Base-by-base conservation (phyloP, 2,329 filamentous ascomycete species). In the Neoarthrinium moseri region DNA sequence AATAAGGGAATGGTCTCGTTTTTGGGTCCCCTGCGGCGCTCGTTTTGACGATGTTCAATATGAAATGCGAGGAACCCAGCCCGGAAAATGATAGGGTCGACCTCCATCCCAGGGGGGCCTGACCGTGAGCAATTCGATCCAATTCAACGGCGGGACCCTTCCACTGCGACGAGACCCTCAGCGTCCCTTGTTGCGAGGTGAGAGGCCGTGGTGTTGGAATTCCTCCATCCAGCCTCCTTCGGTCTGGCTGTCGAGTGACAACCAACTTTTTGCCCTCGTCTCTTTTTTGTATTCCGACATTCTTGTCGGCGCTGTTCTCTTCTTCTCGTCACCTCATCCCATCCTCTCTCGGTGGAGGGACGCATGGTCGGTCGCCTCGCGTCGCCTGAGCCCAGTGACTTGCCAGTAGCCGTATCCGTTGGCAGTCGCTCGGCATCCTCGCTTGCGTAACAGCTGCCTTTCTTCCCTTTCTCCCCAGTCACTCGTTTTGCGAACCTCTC, bases 1-100 rank as follows among this genome's bases (percentile, higher is more conserved):
- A 24, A 44, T 35, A 18, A 36, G 32, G 41, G 23, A 17, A 44
- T 35, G 22, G 29, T 27, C 22, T 32, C 30, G 22, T 27, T 44
- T 30, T 44, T 44, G 41, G 40, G 27, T 29, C 40, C 33, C 30
- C 22, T 30, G 40, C 13, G 40, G 30, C 32, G 41, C 23, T 44
- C 41, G 41, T 35, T 36, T 36, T 30, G 23, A 32, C 26, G 20
- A 35, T 44, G 37, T 35, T 22, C 22, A 43, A 17, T 11, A 24
- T 7, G 40, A 33, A n/a, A n/a, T 20, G 40, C 40, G 27, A 30
- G 24, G n/a, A 8, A 8, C 26, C n/a, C 17, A 34, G 27, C 40
- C 40, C 8, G 27, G 26, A 33, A 34, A 29, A 44, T 22, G 32
- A 36, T 35, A 44, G 41, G 22, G 29, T 44, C 30, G 22, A 8